Conservation (phyloP, 306 rosid species). For the Quercus wislizeni region DNA sequence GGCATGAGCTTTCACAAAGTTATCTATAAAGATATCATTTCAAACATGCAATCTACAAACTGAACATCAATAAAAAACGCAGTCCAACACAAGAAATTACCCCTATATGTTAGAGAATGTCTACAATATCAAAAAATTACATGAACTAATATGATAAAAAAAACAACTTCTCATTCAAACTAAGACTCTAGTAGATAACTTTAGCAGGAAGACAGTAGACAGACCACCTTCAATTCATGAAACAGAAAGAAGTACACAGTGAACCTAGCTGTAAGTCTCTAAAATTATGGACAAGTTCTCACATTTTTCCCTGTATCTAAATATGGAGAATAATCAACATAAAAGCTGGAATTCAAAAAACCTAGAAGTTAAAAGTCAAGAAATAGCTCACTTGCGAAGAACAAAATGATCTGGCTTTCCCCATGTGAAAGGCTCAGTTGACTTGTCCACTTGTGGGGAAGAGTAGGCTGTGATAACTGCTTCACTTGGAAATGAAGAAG, state of each 20-base stretch:
- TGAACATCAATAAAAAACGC: background rate
- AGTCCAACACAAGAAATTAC: background rate
- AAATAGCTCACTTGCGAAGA: constrained; percentile 80
- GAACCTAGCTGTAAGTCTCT: background rate
- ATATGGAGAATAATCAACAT: constrained; percentile 5
- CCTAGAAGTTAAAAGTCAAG: constrained; percentile 4
- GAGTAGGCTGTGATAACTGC: constrained; percentile 75
- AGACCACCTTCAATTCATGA: background rate
- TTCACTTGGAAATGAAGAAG: constrained; percentile 84
- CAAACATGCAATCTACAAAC: background rate
- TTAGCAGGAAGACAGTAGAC: background rate
- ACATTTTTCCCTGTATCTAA: background rate
- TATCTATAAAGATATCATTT: background rate
- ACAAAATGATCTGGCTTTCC: constrained; percentile 95
- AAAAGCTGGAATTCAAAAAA: background rate
- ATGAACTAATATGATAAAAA: background rate
- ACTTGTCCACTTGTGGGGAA: constrained; percentile 82
- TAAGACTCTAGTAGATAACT: background rate
- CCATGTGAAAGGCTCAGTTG: constrained; percentile 84
- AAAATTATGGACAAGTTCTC: background rate
- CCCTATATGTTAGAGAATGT: background rate
- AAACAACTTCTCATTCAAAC: background rate
- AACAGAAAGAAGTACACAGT: background rate
- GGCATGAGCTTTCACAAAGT: background rate
- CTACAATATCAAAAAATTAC: background rate